Base-by-base conservation (phyloP, 1,139 yeast genomes). In the Waltiozyma sp. region DNA sequence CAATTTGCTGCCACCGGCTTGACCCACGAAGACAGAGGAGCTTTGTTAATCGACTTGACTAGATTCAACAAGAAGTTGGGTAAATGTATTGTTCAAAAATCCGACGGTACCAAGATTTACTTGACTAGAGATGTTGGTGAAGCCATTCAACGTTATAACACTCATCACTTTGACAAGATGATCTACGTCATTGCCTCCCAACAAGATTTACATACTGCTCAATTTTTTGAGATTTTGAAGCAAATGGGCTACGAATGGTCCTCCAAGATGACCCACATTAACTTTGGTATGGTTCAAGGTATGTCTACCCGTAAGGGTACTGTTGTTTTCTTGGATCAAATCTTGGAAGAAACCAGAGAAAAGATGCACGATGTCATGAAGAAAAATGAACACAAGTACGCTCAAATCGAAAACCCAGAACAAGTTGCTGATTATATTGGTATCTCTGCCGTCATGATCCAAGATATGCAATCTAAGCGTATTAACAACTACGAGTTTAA, bases 251-350 rank as follows among this genome's bases (percentile, higher is more conserved):
- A 74, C 61, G 83, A 78, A 48, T 93, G 96, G 96, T 89, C 96
- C 40, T 69, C 75, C 52, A 73, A 72, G 46, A 70, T 91, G 57
- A 74, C 73, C 55, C 97, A 88, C 63, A 77, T 93, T 56, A 91
- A 85, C 68, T 93, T 88, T 57, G 99, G 99, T 65, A 83, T 93
- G 94, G 98, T 93, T 44, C 85, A 79, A 61, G 98, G 99, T 56
- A 93, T 93, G 99, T 84, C 95, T 33, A 91, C 98, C 48, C 82
- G 99, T 72, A 86, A 81, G 68, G 99, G 99, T 55, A 93, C 96
- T 37, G 99, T 93, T 50, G 98, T 93, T 14, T 93, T 93, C 73
- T 75, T 93, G 60, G 96, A 91, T 65, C 84, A 80, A 60, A 93
- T 93, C 55, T 72, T 93, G 56, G 94, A 91, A 66, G 96, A 88